Evolutionary conservation across 139 green algal genomes (phyloP), one percentile per base, ranked within the genome.

Genomic region (Eudorina sp.): DNA sequence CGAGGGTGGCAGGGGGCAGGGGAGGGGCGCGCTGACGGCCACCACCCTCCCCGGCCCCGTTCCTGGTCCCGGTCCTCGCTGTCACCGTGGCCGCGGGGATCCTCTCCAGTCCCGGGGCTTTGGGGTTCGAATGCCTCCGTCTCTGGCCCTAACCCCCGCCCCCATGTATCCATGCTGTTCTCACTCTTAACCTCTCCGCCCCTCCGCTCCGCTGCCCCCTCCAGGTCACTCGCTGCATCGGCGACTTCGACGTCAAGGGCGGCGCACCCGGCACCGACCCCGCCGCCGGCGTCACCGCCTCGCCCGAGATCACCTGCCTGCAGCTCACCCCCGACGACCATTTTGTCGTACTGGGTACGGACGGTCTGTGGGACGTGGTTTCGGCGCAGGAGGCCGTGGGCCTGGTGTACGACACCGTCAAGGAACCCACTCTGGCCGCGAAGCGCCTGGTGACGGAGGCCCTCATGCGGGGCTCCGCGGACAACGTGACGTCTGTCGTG

Each of bases 281-380:
- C 62, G 80, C 40, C 29, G 25, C 41, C 45, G 96, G 95, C 46
- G 62, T 99, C 11, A 97, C 87, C 9, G 92, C 96, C 0, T 89
- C 95, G 69, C 95, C 97, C n/a, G 96, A 99, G 87, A 89, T 97
- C 8, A 79, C 77, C 9, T 41, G 85, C 36, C 70, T 94, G 29
- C 69, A 86, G 34, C 88, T 98, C n/a, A 27, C 16, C 4, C 41
- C 60, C 0, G 74, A 86, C 0, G 97, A 99, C 89, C 83, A 94
- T 31, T 99, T 98, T 85, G 27, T 99, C 25, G 91, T 99, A 16
- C 62, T 98, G 8, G 97, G 93, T 25, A 96, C 83, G 43, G 97
- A 99, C 82, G 97, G 97, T 0, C 70, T 99, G 27, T 99, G 97
- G 97, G 97, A 98, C 79, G 89, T 91, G 16, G 25, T 99, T 40